Percentiles rank a stretch among this genome's conserved stretches.
These are phyloP conservation scores for Vitis hybrid DNA, from an alignment of 177 flowering plant genomes.

Conservation along the genomic window DNA sequence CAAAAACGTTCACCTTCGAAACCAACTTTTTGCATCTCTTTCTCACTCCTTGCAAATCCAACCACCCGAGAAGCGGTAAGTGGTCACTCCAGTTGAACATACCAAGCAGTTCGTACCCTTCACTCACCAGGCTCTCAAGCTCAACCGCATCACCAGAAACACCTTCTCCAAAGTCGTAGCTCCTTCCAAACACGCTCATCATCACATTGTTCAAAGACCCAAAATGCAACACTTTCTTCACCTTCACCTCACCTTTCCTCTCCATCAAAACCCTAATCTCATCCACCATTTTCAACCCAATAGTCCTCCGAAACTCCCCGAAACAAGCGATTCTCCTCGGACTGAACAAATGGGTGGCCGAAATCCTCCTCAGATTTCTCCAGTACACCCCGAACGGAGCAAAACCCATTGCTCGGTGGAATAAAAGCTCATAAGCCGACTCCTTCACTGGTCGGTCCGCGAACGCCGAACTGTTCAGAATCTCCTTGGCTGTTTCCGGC, in stretches of 20 bases:
- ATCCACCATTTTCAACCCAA: slow-evolving; percentile 37
- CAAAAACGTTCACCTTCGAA: slow-evolving; percentile 58
- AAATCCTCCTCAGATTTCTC: slow-evolving; percentile 65
- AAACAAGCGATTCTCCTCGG: slow-evolving; percentile 46
- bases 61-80: slow-evolving; percentile 57
- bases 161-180: slow-evolving; percentile 28
- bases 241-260: slow-evolving; percentile 27
- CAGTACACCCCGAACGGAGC: slow-evolving; percentile 85
- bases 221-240: slow-evolving; percentile 32
- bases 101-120: slow-evolving; percentile 86
- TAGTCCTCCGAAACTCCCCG: slow-evolving; percentile 22
- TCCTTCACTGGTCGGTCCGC: slow-evolving; percentile 88
- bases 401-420: slow-evolving; percentile 88
- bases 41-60: slow-evolving; percentile 79
- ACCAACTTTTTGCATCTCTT: slow-evolving; percentile 52
- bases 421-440: slow-evolving; percentile 75
- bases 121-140: slow-evolving; percentile 59
- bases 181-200: slow-evolving; percentile 47
- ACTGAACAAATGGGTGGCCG: slow-evolving; percentile 56
- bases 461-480: slow-evolving; percentile 64
- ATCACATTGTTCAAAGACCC: slow-evolving; percentile 48
- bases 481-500: slow-evolving; percentile 66
- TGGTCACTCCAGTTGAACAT: slow-evolving; percentile 84
- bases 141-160: slow-evolving; percentile 24
- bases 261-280: slow-evolving; percentile 24